Evolutionary conservation across 306 rosid species (phyloP).

Genomic region (Glycyrrhiza uralensis): DNA sequence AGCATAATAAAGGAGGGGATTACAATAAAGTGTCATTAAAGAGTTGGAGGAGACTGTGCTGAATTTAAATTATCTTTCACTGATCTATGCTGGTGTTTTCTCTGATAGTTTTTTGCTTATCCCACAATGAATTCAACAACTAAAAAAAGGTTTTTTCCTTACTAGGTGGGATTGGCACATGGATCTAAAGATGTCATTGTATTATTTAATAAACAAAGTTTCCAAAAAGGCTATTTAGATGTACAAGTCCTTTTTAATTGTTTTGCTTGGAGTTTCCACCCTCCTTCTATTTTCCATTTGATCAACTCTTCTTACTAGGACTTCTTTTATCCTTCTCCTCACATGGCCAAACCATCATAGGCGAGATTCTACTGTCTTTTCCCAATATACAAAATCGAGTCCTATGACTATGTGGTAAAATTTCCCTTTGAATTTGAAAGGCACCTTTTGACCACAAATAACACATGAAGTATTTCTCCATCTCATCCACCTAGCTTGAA

Average conservation of each 20-base stretch:
- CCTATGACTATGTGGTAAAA: not conserved
- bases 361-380: not conserved
- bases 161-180: not conserved
- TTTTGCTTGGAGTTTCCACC: not conserved
- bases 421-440: not conserved
- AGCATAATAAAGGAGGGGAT: not conserved
- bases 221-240: not conserved
- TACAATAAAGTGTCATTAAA: not conserved
- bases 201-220: not conserved
- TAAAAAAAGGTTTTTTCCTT: not conserved
- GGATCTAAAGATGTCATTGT: not conserved
- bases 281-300: not conserved
- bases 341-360: not conserved
- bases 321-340: not conserved
- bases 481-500: not conserved
- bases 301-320: not conserved
- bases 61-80: conserved; percentile 8
- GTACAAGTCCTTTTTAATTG: not conserved
- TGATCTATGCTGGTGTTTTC: conserved; percentile 4
- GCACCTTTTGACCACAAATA: conserved; percentile 9
- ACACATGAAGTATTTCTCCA: not conserved
- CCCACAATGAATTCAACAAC: not conserved
- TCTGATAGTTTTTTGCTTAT: not conserved
- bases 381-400: not conserved
- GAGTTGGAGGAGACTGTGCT: not conserved